These are phyloP conservation scores for Moniliophthora roreri DNA, from an alignment of 1,284 basidiomycete genomes.

Conservation along the genomic window DNA sequence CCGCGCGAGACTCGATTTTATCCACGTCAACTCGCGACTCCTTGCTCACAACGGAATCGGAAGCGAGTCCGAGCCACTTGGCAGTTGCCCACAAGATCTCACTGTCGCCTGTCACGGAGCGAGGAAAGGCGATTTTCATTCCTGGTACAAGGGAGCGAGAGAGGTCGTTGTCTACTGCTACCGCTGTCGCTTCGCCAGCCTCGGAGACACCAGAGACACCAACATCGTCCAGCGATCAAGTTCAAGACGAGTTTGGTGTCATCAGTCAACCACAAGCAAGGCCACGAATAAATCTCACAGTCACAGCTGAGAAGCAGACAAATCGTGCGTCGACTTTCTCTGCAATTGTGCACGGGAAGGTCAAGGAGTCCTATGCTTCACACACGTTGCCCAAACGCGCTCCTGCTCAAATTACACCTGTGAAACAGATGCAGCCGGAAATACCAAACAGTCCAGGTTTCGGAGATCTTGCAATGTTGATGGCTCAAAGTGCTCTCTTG, in stretches of 20 bases:
- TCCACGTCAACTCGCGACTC: no score
- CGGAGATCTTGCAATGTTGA: slow-evolving; percentile 46
- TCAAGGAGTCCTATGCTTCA: slow-evolving; percentile 30
- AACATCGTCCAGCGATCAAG: background rate
- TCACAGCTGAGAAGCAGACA: background rate
- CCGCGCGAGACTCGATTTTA: no score
- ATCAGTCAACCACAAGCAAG: background rate
- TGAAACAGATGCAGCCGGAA: slow-evolving; percentile 22
- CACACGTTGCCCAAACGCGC: background rate
- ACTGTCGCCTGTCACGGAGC: no score
- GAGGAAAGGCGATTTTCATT: no score
- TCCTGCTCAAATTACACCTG: slow-evolving; percentile 14
- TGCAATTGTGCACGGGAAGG: slow-evolving; percentile 54
- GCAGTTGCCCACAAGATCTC: no score
- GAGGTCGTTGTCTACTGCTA: background rate
- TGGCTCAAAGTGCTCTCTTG: slow-evolving; percentile 50
- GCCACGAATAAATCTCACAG: no score
- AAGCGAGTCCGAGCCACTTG: no score
- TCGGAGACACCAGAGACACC: background rate
- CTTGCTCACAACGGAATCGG: no score
- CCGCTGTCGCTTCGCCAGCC: slow-evolving; percentile 12
- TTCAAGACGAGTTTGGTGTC: background rate
- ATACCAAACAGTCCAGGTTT: slow-evolving; percentile 39
- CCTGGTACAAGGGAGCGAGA: background rate
- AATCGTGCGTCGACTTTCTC: slow-evolving; percentile 34